Conservation (phyloP, 345 rosid species). For the Aquilaria malaccensis region DNA sequence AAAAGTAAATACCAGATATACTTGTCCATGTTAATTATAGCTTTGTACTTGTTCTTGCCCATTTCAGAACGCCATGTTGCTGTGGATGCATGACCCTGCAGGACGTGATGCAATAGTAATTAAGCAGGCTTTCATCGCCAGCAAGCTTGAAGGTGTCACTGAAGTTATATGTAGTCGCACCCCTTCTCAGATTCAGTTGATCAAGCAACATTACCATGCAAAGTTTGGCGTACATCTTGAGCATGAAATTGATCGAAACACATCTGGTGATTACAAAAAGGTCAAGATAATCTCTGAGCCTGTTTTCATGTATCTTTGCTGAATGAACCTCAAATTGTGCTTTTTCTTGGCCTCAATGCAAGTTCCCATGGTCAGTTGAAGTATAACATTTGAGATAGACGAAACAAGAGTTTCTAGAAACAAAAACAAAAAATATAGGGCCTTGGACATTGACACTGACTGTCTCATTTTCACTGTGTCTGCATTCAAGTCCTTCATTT, state of each 20-base stretch:
- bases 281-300: conserved; percentile 19
- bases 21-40: background rate
- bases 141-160: conserved; percentile 31
- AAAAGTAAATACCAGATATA: background rate
- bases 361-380: background rate
- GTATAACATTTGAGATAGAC: no score
- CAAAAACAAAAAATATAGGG: no score
- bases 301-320: background rate
- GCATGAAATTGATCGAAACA: conserved; percentile 29
- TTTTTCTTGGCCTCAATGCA: background rate
- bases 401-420: no score
- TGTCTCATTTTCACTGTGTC: no score
- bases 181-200: conserved; percentile 52
- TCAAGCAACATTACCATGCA: conserved; percentile 48
- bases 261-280: conserved; percentile 47
- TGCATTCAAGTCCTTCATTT: no score
- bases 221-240: conserved; percentile 39
- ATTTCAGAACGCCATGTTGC: conserved; percentile 47
- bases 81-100: conserved; percentile 66
- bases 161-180: conserved; percentile 66
- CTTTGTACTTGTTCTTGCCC: conserved; percentile 3
- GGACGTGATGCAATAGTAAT: conserved; percentile 52
- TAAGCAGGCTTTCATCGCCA: conserved; percentile 22
- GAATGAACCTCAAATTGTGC: background rate
- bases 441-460: no score